phyloP scores from a whole-genome alignment of 2,329 filamentous ascomycete species.

The Didymella exigua region DNA sequence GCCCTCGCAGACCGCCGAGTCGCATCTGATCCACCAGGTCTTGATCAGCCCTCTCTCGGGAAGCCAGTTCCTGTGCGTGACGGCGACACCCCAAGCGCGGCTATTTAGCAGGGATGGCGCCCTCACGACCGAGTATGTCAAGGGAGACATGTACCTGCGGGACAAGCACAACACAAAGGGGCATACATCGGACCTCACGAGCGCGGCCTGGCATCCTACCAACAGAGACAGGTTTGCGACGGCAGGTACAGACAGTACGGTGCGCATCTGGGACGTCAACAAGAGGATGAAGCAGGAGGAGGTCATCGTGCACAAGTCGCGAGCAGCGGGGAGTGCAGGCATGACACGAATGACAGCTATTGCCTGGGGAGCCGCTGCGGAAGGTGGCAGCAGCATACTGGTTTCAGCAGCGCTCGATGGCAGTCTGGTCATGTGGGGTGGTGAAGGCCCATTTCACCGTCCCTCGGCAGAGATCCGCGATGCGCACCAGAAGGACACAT shows the following conservation, averaged over 20 bases:
- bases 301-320: slow-evolving; percentile 94
- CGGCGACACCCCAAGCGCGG: slow-evolving; percentile 87
- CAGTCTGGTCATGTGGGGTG: slow-evolving; percentile 87
- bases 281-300: slow-evolving; percentile 88
- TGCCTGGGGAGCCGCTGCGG: slow-evolving; percentile 77
- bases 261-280: slow-evolving; percentile 97
- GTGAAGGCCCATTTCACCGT: slow-evolving; percentile 82
- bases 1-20: slow-evolving; percentile 71
- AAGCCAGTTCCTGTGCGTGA: slow-evolving; percentile 80
- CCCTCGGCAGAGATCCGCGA: slow-evolving; percentile 83
- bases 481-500: slow-evolving; percentile 81
- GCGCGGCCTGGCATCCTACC: slow-evolving; percentile 87
- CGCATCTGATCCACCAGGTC: slow-evolving; percentile 85
- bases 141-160: slow-evolving; percentile 97
- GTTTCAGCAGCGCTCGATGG: slow-evolving; percentile 87
- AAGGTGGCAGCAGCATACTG: slow-evolving; percentile 79
- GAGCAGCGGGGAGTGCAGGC: slow-evolving; percentile 82
- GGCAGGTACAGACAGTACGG: slow-evolving; percentile 90
- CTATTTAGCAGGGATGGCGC: slow-evolving; percentile 90
- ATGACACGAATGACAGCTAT: slow-evolving; percentile 93
- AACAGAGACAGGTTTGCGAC: slow-evolving; percentile 86
- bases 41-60: slow-evolving; percentile 85
- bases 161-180: slow-evolving; percentile 99
- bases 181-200: slow-evolving; percentile 89
- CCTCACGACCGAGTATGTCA: slow-evolving; percentile 83